Evolutionary conservation across 1,139 yeast species (phyloP).

Genomic region (Pichia sp.): DNA sequence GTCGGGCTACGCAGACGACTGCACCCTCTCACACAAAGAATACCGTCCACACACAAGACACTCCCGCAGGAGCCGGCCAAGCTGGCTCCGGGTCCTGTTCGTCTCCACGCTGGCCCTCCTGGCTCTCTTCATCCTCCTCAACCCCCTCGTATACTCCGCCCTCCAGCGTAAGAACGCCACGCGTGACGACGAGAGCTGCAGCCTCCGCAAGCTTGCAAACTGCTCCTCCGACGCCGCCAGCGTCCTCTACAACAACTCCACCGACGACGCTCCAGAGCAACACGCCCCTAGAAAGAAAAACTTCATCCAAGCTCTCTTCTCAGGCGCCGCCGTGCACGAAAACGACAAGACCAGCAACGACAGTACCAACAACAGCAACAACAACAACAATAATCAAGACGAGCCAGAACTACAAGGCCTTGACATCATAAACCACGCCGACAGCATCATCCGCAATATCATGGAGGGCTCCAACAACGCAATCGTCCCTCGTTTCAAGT

Average conservation of each 20-base stretch:
- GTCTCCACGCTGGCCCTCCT: neutral
- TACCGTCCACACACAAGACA: too few species aligned
- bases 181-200: neutral
- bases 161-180: neutral
- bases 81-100: neutral
- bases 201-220: neutral
- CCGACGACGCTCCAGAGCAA: neutral
- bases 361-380: neutral
- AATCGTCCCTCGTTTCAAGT: slow-evolving; percentile 26
- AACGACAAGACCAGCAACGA: neutral
- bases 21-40: too few species aligned
- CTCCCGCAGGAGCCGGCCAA: neutral
- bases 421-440: slow-evolving; percentile 16
- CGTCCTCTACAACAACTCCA: neutral
- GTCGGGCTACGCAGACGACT: too few species aligned
- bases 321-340: neutral
- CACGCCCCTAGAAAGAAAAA: neutral
- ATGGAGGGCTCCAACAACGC: slow-evolving; percentile 25
- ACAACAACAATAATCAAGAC: neutral
- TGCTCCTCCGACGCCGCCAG: neutral
- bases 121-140: neutral
- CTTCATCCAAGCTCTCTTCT: neutral
- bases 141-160: neutral
- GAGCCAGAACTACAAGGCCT: neutral
- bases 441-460: slow-evolving; percentile 24